These are phyloP conservation scores for Aureobasidium sp. DNA, from an alignment of 2,329 filamentous ascomycete species.

Conservation along the genomic window DNA sequence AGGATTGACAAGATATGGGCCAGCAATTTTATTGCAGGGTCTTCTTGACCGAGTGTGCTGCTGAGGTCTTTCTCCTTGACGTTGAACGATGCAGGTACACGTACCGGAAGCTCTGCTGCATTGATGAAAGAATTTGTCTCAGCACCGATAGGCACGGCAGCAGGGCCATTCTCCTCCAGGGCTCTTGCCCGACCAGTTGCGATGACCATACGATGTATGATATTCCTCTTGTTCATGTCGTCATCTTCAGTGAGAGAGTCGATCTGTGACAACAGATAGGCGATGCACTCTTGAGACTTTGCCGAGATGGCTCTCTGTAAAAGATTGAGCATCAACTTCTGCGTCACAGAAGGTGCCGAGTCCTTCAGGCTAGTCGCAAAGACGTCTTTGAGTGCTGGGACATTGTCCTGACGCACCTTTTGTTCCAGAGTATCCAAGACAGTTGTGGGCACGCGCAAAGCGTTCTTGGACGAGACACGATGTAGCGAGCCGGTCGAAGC, in stretches of 20 bases:
- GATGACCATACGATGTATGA: constrained; percentile 85
- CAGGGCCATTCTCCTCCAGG: constrained; percentile 33
- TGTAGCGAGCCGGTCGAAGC: constrained; percentile 65
- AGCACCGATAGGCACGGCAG: constrained; percentile 6
- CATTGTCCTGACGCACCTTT: constrained; percentile 63
- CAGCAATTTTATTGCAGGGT: constrained; percentile 67
- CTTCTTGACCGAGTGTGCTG: constrained; percentile 58
- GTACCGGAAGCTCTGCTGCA: constrained; percentile 62
- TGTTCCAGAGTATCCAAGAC: constrained; percentile 66
- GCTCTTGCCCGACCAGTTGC: constrained; percentile 73
- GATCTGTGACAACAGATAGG: constrained; percentile 61
- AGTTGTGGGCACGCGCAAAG: constrained; percentile 62
- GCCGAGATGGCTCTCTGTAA: constrained; percentile 70
- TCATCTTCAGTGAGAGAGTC: constrained; percentile 74
- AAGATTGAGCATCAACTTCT: constrained; percentile 62
- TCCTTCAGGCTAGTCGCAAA: constrained; percentile 32
- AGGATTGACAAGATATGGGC: constrained; percentile 60
- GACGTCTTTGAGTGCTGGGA: constrained; percentile 46
- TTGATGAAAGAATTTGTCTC: constrained; percentile 69
- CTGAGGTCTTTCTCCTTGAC: constrained; percentile 56
- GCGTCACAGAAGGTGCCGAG: neutral
- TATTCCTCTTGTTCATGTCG: constrained; percentile 91
- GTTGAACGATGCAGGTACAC: constrained; percentile 55
- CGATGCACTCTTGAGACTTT: constrained; percentile 61
- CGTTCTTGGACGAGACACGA: constrained; percentile 66